Conservation (phyloP, 495 filamentous ascomycete species). For the Cenococcum geophilum region DNA sequence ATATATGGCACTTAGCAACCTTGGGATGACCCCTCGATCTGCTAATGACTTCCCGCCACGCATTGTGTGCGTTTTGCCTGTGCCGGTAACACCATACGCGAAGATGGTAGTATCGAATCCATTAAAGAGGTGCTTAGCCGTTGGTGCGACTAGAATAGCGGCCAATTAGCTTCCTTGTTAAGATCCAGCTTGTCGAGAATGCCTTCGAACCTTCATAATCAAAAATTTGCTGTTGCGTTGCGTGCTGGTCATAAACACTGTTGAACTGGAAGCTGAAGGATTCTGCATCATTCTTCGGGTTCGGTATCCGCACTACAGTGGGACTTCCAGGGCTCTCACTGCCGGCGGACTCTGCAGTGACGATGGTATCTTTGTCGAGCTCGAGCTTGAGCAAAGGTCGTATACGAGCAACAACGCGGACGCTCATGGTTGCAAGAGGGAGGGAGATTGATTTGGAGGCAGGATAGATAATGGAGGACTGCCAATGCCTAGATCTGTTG, state of each 20-base stretch:
- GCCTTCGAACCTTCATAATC: slow-evolving; percentile 68
- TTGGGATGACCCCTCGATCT: slow-evolving; percentile 85
- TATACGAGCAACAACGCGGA: slow-evolving; percentile 84
- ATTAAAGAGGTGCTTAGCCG: slow-evolving; percentile 86
- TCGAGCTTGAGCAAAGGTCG: slow-evolving; percentile 81
- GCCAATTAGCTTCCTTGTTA: slow-evolving; percentile 3
- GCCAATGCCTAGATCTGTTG: slow-evolving; percentile 6
- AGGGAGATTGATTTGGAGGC: not conserved
- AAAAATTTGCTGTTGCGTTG: slow-evolving; percentile 80
- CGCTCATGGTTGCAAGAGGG: slow-evolving; percentile 46
- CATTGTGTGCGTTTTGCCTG: slow-evolving; percentile 98
- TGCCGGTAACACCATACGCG: slow-evolving; percentile 92
- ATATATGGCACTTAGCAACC: slow-evolving; percentile 82
- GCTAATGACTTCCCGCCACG: slow-evolving; percentile 82
- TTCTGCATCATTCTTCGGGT: slow-evolving; percentile 85
- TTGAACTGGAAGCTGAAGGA: slow-evolving; percentile 94
- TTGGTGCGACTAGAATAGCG: slow-evolving; percentile 54
- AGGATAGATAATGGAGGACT: not conserved
- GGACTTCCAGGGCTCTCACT: slow-evolving; percentile 47
- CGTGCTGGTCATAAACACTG: slow-evolving; percentile 74
- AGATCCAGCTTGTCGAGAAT: not conserved
- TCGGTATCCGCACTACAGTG: slow-evolving; percentile 82
- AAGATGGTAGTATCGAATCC: slow-evolving; percentile 93
- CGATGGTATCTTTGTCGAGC: slow-evolving; percentile 75
- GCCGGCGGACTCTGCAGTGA: slow-evolving; percentile 46